Conservation (phyloP, 768 basidiomycete genomes). For the Stropharia rugosoannulata region DNA sequence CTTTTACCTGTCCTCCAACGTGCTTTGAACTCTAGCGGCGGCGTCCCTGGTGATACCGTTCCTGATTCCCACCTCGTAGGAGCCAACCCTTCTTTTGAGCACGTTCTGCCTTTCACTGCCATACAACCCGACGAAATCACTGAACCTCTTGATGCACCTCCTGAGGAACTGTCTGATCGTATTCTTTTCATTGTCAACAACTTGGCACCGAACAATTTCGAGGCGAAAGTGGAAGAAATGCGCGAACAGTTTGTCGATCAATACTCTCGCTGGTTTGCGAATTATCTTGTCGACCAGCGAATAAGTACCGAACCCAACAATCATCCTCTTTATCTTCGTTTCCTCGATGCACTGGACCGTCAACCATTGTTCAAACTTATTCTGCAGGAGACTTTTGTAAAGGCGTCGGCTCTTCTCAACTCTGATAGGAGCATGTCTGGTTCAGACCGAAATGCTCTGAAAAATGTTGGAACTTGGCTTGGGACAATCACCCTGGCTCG, state of each 20-base stretch:
- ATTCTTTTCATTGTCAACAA: conserved; percentile 99
- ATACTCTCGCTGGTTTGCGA: conserved; percentile 93
- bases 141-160: conserved; percentile 64
- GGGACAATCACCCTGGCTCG: conserved; percentile 92
- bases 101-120: conserved; percentile 57
- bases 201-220: conserved; percentile 91
- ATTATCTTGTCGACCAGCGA: conserved; percentile 95
- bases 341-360: conserved; percentile 81
- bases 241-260: conserved; percentile 77
- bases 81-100: conserved; percentile 24
- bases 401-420: conserved; percentile 84
- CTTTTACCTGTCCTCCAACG: conserved; percentile 70
- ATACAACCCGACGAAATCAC: conserved; percentile 72
- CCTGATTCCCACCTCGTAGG: conserved; percentile 32
- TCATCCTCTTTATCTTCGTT: conserved; percentile 91
- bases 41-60: conserved; percentile 39
- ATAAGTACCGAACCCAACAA: conserved; percentile 97
- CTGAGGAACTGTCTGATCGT: conserved; percentile 87
- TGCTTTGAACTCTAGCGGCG: conserved; percentile 58
- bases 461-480: conserved; percentile 95
- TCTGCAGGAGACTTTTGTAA: conserved; percentile 91
- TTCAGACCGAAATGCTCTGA: conserved; percentile 82
- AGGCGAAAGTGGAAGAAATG: conserved; percentile 86
- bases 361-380: conserved; percentile 70
- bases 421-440: conserved; percentile 87